phyloP scores from a whole-genome alignment of 2,329 filamentous ascomycete genomes.

The Colletotrichum godetiae region DNA sequence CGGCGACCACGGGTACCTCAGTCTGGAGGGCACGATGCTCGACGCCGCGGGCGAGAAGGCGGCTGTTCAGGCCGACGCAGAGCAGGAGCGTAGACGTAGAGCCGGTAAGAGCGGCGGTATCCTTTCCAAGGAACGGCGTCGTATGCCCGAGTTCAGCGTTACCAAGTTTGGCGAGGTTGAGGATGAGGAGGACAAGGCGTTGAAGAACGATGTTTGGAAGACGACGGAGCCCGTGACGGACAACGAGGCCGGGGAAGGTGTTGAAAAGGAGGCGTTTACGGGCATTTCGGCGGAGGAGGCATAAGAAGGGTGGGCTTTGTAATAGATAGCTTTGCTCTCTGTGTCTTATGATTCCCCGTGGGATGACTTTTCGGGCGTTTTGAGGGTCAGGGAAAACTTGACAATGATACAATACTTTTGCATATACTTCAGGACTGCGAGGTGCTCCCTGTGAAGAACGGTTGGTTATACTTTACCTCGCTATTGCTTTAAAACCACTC shows the following conservation, averaged over 20 bases:
- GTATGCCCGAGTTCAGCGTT: constrained; percentile 66
- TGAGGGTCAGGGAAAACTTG: constrained; percentile 30
- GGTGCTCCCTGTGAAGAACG: background rate
- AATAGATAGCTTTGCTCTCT: constrained; percentile 4
- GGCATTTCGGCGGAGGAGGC: constrained; percentile 33
- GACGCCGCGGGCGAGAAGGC: constrained; percentile 72
- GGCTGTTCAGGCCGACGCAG: constrained; percentile 58
- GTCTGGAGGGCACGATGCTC: constrained; percentile 89
- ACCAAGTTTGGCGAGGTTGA: constrained; percentile 64
- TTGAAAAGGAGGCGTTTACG: constrained; percentile 24
- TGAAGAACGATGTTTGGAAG: constrained; percentile 37
- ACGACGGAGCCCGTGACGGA: constrained; percentile 32
- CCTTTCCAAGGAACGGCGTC: constrained; percentile 45
- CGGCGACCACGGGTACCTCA: constrained; percentile 81
- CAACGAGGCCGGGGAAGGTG: background rate
- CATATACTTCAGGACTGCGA: background rate
- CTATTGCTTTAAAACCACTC: background rate
- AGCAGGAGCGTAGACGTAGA: constrained; percentile 58
- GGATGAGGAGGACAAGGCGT: constrained; percentile 52
- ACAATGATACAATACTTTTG: constrained; percentile 28
- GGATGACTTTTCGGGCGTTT: constrained; percentile 29
- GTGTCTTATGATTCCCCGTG: constrained; percentile 7
- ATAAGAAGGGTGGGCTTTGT: background rate
- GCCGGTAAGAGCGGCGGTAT: constrained; percentile 35
- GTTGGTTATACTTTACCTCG: background rate